Percentiles rank a stretch among this genome's conserved stretches.
Evolutionary conservation across 169 alveolate genomes (phyloP).

Genomic region (Cytauxzoon felis): DNA sequence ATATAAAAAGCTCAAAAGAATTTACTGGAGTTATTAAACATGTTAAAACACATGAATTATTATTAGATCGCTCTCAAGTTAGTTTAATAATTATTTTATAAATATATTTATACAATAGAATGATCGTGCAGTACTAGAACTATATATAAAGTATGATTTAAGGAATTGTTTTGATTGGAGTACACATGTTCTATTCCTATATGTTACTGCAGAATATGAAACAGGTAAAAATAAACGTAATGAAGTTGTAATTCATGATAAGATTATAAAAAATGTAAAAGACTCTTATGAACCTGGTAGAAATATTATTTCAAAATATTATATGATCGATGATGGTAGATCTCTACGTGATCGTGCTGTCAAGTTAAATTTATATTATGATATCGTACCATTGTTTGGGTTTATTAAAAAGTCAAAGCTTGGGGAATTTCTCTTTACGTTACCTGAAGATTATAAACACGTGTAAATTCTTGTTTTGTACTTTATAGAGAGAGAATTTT

Average conservation of each 20-base stretch:
- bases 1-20: background rate
- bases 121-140: constrained; percentile 56
- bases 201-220: constrained; percentile 56
- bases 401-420: constrained; percentile 22
- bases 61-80: constrained; percentile 17
- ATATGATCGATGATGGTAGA: constrained; percentile 49
- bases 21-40: constrained; percentile 17
- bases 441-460: constrained; percentile 28
- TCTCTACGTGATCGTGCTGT: constrained; percentile 33
- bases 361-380: constrained; percentile 25
- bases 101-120: too few species aligned
- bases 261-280: constrained; percentile 5
- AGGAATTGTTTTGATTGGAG: constrained; percentile 61
- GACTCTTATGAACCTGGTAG: constrained; percentile 48
- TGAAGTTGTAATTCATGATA: constrained; percentile 50
- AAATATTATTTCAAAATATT: constrained; percentile 36
- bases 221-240: constrained; percentile 32
- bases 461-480: too few species aligned
- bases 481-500: too few species aligned
- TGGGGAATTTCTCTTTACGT: constrained; percentile 16
- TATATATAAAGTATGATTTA: constrained; percentile 40
- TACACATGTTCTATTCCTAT: constrained; percentile 39
- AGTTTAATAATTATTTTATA: background rate
- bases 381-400: constrained; percentile 57
- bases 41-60: constrained; percentile 41